Evolutionary conservation across 768 basidiomycete genomes (phyloP), one percentile per base, ranked within the genome.

Genomic region (Roridomyces roridus): DNA sequence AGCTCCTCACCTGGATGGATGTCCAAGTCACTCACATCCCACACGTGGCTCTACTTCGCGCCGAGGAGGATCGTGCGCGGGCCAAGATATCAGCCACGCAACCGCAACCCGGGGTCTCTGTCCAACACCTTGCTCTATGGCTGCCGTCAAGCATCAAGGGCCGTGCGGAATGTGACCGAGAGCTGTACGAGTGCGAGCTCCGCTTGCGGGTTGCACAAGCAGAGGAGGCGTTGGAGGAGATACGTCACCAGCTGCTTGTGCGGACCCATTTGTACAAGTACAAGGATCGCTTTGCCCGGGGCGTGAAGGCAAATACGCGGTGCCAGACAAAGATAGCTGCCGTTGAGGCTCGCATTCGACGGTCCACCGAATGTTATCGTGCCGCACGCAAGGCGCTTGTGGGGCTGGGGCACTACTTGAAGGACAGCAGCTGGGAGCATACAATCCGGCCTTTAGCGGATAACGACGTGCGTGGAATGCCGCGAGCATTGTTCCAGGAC

Each of bases 141-240:
- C n/a, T 59, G 25, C 57, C 57, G 5, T 59, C 57, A 12, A 28
- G 24, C 15, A 42, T 48, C 35, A 35, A 47, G 15, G n/a, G n/a
- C 1, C 34, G 39, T 14, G 39, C 31, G 1, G 23, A 35, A 5
- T 43, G 31, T 20, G 35, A 41, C 20, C 12, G 12, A 9, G 41
- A 53, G 46, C 37, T 54, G 18, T 37, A 44, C 51, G 20, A 25
- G 37, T 62, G 66, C 43, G 73, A 77, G 57, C 68, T 61, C 54
- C 18, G 64, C 0, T 57, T 74, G 3, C 67, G 73, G 0, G 56
- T 53, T 23, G 72, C 68, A 0, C 72, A 75, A 48, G 74, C 68
- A 2, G 47, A 68, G 17, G 70, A 67, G 8, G 40, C 59, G 0
- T 61, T 79, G 1, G 52, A 71, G 4, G 59, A 68, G 2, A 28